Percentiles rank a stretch among this genome's conserved stretches.
These are phyloP conservation scores for Hanseniaspora clermontiae DNA, from an alignment of 805 yeast species.

Conservation along the genomic window DNA sequence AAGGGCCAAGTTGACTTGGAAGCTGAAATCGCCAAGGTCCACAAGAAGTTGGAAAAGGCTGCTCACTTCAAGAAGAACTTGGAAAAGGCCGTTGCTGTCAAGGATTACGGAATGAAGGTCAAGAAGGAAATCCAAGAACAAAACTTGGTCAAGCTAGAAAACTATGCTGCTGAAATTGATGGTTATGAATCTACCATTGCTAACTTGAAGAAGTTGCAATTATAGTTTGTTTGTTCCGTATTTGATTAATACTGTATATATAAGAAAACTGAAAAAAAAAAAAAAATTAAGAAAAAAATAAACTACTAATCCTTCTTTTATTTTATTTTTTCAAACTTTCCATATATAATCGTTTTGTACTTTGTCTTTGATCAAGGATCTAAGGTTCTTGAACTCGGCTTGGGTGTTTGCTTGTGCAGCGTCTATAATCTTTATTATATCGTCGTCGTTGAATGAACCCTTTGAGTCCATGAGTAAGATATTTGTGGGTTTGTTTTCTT, in stretches of 20 bases:
- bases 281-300: neutral
- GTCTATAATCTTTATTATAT: slow-evolving; percentile 43
- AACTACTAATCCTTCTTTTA: neutral
- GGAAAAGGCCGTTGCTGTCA: slow-evolving; percentile 53
- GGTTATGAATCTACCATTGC: slow-evolving; percentile 77
- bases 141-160: slow-evolving; percentile 55
- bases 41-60: slow-evolving; percentile 59
- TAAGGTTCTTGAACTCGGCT: slow-evolving; percentile 32
- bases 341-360: slow-evolving; percentile 48
- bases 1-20: slow-evolving; percentile 92
- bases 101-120: slow-evolving; percentile 81
- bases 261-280: neutral
- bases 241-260: neutral
- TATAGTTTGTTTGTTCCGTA: slow-evolving; percentile 22
- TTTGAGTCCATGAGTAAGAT: slow-evolving; percentile 58
- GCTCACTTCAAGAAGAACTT: slow-evolving; percentile 47
- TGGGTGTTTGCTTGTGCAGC: slow-evolving; percentile 38
- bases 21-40: slow-evolving; percentile 74
- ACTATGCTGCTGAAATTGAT: slow-evolving; percentile 72
- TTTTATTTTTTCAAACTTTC: slow-evolving; percentile 27
- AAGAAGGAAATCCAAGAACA: slow-evolving; percentile 66
- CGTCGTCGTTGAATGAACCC: slow-evolving; percentile 52
- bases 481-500: slow-evolving; percentile 37
- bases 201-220: slow-evolving; percentile 68
- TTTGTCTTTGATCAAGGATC: slow-evolving; percentile 37